Evolutionary conservation across 495 filamentous ascomycete species (phyloP), one percentile per base, ranked within the genome.

Genomic region (Aspergillus biplanus): DNA sequence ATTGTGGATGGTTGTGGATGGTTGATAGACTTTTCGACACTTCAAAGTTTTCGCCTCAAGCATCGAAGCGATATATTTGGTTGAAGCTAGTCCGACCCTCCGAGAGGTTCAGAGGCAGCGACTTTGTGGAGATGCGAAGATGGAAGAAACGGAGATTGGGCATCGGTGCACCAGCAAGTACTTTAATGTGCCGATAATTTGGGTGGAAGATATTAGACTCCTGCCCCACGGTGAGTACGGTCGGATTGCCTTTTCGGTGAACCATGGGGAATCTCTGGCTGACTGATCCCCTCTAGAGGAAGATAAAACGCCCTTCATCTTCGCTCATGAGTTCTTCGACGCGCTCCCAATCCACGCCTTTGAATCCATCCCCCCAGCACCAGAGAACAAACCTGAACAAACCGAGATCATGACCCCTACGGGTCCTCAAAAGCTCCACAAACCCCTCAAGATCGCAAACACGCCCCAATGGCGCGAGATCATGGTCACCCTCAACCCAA

Each of bases 301-400:
- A 80, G 62, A 79, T 64, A 92, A 91, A 67, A 91, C 87, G 15
- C 93, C 95, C 1, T 95, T 97, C 75, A 95, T 98, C 55, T 84
- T 97, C 39, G 95, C 94, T 11, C 95, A 99, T 72, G 95, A 99
- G 72, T 97, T 99, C 81, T 98, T 99, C 75, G 95, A 99, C 69
- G 95, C 95, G n/a, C 89, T 98, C 6, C 95, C 95, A 42, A 97
- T 99, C 69, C 92, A 99, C 75, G 90, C 92, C 62, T 99, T 99
- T 75, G 88, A 97, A 70, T 88, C 88, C 31, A 75, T 92, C 35
- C 73, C 81, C 33, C 74, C 81, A 15, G 49, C 75, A 18, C 69
- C 69, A 8, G 73, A 76, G 58, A 75, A 76, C 61, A 66, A 72
- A 59, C 53, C 58, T 18, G 65, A 63, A 57, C 60, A 72, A n/a